A percentile compares a stretch with the other conserved stretches of the same genome.
phyloP scores from a whole-genome alignment of 2,329 filamentous ascomycete genomes.

The Fusarium gaditjirri region DNA sequence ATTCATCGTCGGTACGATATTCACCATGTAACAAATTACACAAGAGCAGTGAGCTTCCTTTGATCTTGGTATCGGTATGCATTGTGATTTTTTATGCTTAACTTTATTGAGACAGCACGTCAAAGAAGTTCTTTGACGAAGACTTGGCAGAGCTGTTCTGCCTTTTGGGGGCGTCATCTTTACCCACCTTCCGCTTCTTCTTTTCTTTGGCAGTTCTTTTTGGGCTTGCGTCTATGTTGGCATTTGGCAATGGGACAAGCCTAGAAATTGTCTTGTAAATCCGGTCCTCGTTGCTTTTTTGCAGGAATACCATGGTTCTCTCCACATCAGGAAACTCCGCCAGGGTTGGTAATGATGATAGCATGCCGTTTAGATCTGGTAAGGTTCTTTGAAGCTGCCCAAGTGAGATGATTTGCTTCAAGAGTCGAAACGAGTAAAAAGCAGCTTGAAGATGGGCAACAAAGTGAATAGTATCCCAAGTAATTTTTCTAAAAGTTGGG shows the following conservation, averaged over 20 bases:
- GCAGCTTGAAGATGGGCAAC: conserved; percentile 68
- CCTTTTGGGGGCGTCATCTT: conserved; percentile 2
- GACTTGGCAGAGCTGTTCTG: conserved; percentile 4
- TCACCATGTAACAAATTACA: not conserved
- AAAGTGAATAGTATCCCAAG: conserved; percentile 71
- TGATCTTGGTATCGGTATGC: not conserved
- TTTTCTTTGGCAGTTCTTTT: conserved; percentile 3
- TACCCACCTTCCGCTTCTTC: conserved; percentile 24
- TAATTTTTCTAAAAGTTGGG: conserved; percentile 16
- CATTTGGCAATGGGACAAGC: conserved; percentile 29
- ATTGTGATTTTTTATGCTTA: not conserved
- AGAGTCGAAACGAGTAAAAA: conserved; percentile 68
- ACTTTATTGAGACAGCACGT: conserved; percentile 34
- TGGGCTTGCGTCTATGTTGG: not conserved
- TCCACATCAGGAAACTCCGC: conserved; percentile 40
- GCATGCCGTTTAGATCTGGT: conserved; percentile 31
- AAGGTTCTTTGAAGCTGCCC: not conserved
- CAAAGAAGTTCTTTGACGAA: conserved; percentile 39
- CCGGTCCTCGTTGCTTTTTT: conserved; percentile 6
- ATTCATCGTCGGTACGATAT: not conserved
- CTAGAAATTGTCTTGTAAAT: conserved; percentile 25
- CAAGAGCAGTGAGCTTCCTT: not conserved
- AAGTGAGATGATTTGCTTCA: conserved; percentile 52
- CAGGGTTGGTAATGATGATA: conserved; percentile 44
- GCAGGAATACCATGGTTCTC: conserved; percentile 33